Conservation (phyloP, 2,329 filamentous ascomycete genomes). For the Botrytis elliptica region DNA sequence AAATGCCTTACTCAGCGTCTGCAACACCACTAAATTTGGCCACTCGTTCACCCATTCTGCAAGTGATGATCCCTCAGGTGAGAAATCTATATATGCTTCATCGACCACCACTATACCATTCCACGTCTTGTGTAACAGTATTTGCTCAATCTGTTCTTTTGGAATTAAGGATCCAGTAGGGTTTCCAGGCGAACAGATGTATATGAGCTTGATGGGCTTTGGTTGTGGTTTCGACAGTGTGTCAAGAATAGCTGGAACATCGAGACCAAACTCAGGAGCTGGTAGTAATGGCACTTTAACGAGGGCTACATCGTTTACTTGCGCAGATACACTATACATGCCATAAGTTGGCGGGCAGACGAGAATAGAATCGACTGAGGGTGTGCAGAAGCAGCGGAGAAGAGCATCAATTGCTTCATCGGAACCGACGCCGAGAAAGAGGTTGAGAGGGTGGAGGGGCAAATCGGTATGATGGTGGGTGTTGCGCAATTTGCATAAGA, state of each 20-base stretch:
- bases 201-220: constrained; percentile 76
- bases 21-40: constrained; percentile 96
- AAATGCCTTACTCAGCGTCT: constrained; percentile 97
- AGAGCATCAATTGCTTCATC: constrained; percentile 97
- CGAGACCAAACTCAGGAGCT: constrained; percentile 70
- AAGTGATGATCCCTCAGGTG: constrained; percentile 72
- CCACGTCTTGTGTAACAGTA: constrained; percentile 87
- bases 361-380: constrained; percentile 83
- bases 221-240: constrained; percentile 59
- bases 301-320: constrained; percentile 87
- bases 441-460: constrained; percentile 71
- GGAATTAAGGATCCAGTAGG: constrained; percentile 78
- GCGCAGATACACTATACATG: constrained; percentile 94
- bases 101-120: constrained; percentile 93
- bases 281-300: constrained; percentile 80
- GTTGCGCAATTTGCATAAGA: constrained; percentile 84
- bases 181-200: constrained; percentile 93
- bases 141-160: constrained; percentile 68
- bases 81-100: constrained; percentile 96
- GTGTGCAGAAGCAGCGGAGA: constrained; percentile 87
- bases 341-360: constrained; percentile 97
- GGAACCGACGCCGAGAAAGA: constrained; percentile 93
- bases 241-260: constrained; percentile 65
- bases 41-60: constrained; percentile 90
- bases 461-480: constrained; percentile 76